Evolutionary conservation across 805 yeast species (phyloP).

Genomic region (Nadsonia fulvescens): DNA sequence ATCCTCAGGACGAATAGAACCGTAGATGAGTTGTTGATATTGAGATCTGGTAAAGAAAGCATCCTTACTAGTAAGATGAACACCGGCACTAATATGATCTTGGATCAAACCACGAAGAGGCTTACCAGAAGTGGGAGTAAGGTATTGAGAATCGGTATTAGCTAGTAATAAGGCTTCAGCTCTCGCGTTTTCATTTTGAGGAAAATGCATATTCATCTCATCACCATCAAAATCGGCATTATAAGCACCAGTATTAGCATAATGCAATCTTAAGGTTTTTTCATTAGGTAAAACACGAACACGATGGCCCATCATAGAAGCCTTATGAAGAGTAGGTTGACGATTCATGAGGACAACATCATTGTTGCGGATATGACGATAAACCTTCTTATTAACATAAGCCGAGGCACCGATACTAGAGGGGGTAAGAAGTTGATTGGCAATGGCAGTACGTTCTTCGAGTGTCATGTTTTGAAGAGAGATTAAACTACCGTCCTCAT

Average conservation of each 20-base stretch:
- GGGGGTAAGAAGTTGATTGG: slow-evolving; percentile 88
- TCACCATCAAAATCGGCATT: slow-evolving; percentile 99
- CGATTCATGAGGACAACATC: slow-evolving; percentile 97
- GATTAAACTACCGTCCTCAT: slow-evolving; percentile 78
- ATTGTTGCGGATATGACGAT: slow-evolving; percentile 81
- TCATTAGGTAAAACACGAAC: slow-evolving; percentile 95
- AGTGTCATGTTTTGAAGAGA: slow-evolving; percentile 74
- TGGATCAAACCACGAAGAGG: slow-evolving; percentile 98
- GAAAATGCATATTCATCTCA: slow-evolving; percentile 99
- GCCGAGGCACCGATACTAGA: slow-evolving; percentile 25
- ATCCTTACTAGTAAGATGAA: slow-evolving; percentile 91
- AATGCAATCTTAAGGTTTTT: slow-evolving; percentile 87
- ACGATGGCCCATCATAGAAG: slow-evolving; percentile 99
- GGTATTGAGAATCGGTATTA: slow-evolving; percentile 90
- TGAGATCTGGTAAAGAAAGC: slow-evolving; percentile 76
- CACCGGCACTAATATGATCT: slow-evolving; percentile 98
- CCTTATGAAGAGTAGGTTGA: slow-evolving; percentile 97
- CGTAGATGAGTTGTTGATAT: slow-evolving; percentile 86
- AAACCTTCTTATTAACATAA: slow-evolving; percentile 77
- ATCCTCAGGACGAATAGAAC: slow-evolving; percentile 92
- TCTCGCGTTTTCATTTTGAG: slow-evolving; percentile 92
- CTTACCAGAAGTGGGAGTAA: slow-evolving; percentile 96
- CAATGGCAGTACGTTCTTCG: slow-evolving; percentile 89
- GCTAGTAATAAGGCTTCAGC: slow-evolving; percentile 93
- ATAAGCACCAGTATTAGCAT: slow-evolving; percentile 98